These are phyloP conservation scores for Metarhizium anisopliae DNA, from an alignment of 2,329 filamentous ascomycete species.

Conservation along the genomic window DNA sequence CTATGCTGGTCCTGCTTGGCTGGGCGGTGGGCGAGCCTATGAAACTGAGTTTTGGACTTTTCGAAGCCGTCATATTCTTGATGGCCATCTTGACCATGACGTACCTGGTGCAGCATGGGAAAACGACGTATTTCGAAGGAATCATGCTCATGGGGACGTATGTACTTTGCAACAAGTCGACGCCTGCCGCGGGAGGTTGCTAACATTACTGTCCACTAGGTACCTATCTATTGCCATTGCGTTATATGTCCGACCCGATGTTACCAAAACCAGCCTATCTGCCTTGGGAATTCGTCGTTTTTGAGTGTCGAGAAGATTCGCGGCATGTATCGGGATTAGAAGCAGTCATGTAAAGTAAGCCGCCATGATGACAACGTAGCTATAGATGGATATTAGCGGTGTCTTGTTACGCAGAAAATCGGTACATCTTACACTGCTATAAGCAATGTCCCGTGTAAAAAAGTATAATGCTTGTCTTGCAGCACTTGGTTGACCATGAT, in stretches of 20 bases:
- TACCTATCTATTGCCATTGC: slow-evolving; percentile 9
- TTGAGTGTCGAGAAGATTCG: background rate
- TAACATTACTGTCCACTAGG: background rate
- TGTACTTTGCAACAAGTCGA: background rate
- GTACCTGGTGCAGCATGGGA: slow-evolving; percentile 9
- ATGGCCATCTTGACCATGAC: slow-evolving; percentile 10
- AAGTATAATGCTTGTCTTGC: slow-evolving; percentile 10
- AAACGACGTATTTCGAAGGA: slow-evolving; percentile 11
- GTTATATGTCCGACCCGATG: slow-evolving; percentile 9
- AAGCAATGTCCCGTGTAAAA: slow-evolving; percentile 9
- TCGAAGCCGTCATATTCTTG: slow-evolving; percentile 9
- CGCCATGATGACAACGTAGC: slow-evolving; percentile 3
- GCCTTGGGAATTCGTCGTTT: background rate
- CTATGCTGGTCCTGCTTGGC: slow-evolving; percentile 5
- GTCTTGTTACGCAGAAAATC: too few species aligned
- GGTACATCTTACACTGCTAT: slow-evolving; percentile 9
- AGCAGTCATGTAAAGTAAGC: slow-evolving; percentile 1
- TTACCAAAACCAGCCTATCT: background rate
- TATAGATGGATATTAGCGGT: background rate
- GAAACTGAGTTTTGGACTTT: slow-evolving; percentile 9
- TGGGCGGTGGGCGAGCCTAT: slow-evolving; percentile 5
- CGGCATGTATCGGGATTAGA: background rate
- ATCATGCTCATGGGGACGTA: slow-evolving; percentile 12
- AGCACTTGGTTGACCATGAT: slow-evolving; percentile 10
- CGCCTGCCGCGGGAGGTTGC: background rate